These are phyloP conservation scores for Zanthoxylum bungeanum DNA, from an alignment of 345 rosid species.

Conservation along the genomic window DNA sequence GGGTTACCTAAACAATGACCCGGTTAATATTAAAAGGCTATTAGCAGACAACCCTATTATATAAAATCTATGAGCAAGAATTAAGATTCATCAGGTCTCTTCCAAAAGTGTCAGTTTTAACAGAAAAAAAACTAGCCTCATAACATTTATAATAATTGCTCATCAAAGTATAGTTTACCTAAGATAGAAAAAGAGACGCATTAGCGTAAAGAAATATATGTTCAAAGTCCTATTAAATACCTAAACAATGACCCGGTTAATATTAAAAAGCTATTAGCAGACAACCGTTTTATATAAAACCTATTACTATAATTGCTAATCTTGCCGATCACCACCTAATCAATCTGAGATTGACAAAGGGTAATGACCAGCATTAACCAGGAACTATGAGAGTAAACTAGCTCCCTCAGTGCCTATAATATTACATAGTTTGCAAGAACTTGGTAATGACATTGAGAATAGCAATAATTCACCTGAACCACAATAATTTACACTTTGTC, in stretches of 20 bases:
- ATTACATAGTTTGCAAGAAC: background rate
- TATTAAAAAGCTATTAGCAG: too few relatives aligned
- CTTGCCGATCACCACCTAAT: background rate
- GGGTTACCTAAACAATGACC: background rate
- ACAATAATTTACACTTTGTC: too few relatives aligned
- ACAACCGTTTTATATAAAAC: too few relatives aligned
- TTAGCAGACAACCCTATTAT: background rate
- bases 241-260: too few relatives aligned
- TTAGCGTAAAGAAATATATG: too few relatives aligned
- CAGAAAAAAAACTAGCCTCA: background rate
- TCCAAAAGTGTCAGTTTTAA: too few relatives aligned
- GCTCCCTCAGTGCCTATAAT: background rate
- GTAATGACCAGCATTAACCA: background rate
- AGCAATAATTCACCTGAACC: background rate
- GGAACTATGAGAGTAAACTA: background rate
- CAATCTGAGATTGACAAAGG: background rate
- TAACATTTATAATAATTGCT: background rate
- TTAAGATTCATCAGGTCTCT: too few relatives aligned
- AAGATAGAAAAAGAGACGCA: too few relatives aligned
- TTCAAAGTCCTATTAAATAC: too few relatives aligned
- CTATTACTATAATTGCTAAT: too few relatives aligned
- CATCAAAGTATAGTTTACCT: too few relatives aligned
- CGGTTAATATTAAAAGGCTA: background rate
- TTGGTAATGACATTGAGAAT: background rate
- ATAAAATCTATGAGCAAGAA: background rate